A percentile compares a stretch with the other conserved stretches of the same genome.
Evolutionary conservation across 1,284 basidiomycete species (phyloP).

Genomic region (Cryptococcus sp.): DNA sequence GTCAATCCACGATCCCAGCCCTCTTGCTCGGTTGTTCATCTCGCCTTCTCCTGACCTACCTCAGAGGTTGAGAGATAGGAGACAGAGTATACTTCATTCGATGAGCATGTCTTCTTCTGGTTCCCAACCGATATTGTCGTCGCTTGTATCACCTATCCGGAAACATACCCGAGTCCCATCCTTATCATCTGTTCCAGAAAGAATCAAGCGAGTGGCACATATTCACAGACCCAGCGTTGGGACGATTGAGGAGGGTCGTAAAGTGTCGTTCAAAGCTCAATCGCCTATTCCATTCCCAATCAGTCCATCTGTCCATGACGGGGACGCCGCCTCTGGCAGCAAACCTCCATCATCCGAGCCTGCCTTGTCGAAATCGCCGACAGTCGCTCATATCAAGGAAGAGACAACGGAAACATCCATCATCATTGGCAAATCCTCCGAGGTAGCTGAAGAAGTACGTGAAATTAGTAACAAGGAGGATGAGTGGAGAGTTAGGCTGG

Average conservation of each 20-base stretch:
- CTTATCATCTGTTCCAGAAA: background rate
- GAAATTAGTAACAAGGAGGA: background rate
- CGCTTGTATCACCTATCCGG: constrained; percentile 13
- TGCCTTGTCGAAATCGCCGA: background rate
- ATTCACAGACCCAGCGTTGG: constrained; percentile 8
- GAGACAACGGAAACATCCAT: background rate
- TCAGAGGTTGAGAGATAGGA: constrained; percentile 10
- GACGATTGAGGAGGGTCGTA: constrained; percentile 21
- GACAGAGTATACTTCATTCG: constrained; percentile 10
- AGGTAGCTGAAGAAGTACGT: constrained; percentile 11
- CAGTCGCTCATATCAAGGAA: background rate
- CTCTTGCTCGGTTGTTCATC: constrained; percentile 45
- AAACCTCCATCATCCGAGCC: background rate
- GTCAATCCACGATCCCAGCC: constrained; percentile 42
- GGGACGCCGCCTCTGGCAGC: background rate
- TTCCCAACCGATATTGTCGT: constrained; percentile 14
- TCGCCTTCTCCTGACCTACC: constrained; percentile 9
- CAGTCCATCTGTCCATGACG: background rate
- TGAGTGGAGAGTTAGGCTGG: constrained; percentile 20
- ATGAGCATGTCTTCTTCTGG: constrained; percentile 13
- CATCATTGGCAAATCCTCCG: constrained; percentile 20
- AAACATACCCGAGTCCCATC: constrained; percentile 1
- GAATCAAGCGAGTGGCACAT: background rate
- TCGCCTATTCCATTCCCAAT: background rate
- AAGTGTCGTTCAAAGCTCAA: constrained; percentile 10